Base-by-base conservation (phyloP, 352 stramenopile genomes). In the Thalassiosira gravida region DNA sequence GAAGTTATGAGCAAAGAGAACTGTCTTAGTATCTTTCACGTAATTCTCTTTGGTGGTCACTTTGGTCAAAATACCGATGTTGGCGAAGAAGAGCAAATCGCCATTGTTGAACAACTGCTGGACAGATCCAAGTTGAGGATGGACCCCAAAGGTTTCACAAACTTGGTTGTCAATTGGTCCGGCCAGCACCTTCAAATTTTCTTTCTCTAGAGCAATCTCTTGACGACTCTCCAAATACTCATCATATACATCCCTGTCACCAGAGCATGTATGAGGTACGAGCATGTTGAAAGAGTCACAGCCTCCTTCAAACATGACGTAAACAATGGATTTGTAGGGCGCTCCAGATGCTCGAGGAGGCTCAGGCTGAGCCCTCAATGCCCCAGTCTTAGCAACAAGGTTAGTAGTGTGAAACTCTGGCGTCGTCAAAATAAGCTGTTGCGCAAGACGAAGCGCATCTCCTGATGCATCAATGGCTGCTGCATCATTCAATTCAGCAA, bases 381-480 rank as follows among this genome's bases (percentile, higher is more conserved):
- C 24, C 7, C 74, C 78, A 58, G 35, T 85, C 37, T 67, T 61
- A 18, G 58, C 44, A 24, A 78, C 18, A 37, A 75, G 63, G 44
- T 86, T 89, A 5, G 76, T 93, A 2, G 70, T 90, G n/a, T 94
- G 88, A 59, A 94, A 95, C 71, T 93, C 88, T 7, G 90, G 80
- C 7, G 55, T 63, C 2, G 55, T 49, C 14, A 63, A 14, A 13
- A 63, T 37, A 1, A 63, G 32, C 55, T 63, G 29, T 39, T 44
- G 20, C 0, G 87, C 85, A 37, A 74, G 3, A 22, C 65, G 74
- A 70, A 77, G 58, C 20, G 74, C 80, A 74, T 42, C 29, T 59
- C 20, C 72, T 62, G 59, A 32, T 29, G 59, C 35, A 44, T 72
- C 67, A 18, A 27, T 14, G n/a, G 27, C 39, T 32, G 20, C 22